These are phyloP conservation scores for Cytospora piceae DNA, from an alignment of 2,329 filamentous ascomycete species.

Conservation along the genomic window DNA sequence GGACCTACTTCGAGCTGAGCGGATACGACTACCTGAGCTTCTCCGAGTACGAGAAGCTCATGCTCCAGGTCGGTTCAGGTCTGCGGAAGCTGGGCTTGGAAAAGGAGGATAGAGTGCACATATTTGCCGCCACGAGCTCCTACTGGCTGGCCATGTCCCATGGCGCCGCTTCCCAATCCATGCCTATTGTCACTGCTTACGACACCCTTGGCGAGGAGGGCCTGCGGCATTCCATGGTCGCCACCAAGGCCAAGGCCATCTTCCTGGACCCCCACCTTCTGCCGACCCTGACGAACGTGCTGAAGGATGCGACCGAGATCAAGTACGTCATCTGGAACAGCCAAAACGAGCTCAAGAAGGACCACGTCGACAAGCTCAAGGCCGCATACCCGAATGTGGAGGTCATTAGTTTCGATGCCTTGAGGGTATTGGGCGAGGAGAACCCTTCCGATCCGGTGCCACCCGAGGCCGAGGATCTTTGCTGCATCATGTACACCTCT, in stretches of 20 bases:
- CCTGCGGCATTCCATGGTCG: constrained; percentile 72
- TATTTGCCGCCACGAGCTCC: constrained; percentile 74
- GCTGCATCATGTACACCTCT: constrained; percentile 75
- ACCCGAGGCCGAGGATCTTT: constrained; percentile 73
- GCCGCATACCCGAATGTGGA: constrained; percentile 52
- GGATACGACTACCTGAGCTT: constrained; percentile 78
- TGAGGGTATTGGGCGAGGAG: constrained; percentile 58
- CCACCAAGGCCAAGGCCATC: constrained; percentile 72
- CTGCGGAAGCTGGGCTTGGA: constrained; percentile 73
- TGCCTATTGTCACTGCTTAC: constrained; percentile 84
- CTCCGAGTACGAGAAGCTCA: constrained; percentile 74
- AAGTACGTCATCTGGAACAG: constrained; percentile 59
- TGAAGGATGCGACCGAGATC: constrained; percentile 55
- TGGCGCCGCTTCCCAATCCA: constrained; percentile 69
- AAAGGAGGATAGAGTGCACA: constrained; percentile 72
- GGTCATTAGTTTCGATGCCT: constrained; percentile 55
- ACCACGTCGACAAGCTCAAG: constrained; percentile 54
- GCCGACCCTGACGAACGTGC: constrained; percentile 57
- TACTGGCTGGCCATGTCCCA: constrained; percentile 58
- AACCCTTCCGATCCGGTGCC: constrained; percentile 71
- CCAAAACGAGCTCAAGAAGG: constrained; percentile 56
- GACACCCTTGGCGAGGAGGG: constrained; percentile 79
- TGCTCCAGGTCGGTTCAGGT: constrained; percentile 69
- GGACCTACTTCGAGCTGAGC: constrained; percentile 86
- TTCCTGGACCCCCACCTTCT: constrained; percentile 75